Evolutionary conservation across 176 grass and related monocot species (phyloP).

Genomic region (Luzula sylvatica): DNA sequence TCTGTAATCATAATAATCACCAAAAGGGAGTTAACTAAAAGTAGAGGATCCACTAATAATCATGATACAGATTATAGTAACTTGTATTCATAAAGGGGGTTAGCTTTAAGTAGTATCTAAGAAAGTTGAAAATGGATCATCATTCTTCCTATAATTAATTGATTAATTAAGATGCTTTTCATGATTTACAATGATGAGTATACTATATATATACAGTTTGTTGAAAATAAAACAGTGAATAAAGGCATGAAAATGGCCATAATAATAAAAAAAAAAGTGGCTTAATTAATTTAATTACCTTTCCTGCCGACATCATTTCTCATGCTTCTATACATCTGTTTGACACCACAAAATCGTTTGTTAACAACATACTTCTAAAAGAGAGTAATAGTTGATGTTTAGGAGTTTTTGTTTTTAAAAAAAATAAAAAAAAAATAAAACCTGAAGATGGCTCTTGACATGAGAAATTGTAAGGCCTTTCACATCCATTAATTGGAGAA

Average conservation of each 20-base stretch:
- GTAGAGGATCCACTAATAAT: conserved; percentile 33
- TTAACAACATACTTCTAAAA: conserved; percentile 4
- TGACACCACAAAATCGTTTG: conserved; percentile 10
- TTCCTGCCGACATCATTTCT: conserved; percentile 37
- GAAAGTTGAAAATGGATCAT: background rate
- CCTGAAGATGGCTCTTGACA: conserved; percentile 98
- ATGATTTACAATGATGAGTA: conserved; percentile 6
- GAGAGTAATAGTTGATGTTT: background rate
- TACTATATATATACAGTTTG: conserved; percentile 3
- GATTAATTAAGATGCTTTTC: background rate
- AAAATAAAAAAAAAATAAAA: conserved; percentile 2
- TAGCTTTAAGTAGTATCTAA: conserved; percentile 29
- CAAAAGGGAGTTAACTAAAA: conserved; percentile 48
- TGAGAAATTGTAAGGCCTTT: conserved; percentile 82
- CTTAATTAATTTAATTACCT: conserved; percentile 37
- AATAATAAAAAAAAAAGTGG: background rate
- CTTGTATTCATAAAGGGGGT: conserved; percentile 27
- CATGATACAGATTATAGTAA: background rate
- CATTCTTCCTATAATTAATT: background rate
- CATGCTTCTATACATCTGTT: conserved; percentile 78
- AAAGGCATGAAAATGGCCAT: conserved; percentile 4
- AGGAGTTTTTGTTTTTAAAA: background rate
- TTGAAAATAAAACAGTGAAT: conserved; percentile 19
- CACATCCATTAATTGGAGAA: conserved; percentile 67
- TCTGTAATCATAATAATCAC: conserved; percentile 44